Evolutionary conservation across 164 flowering plant species (phyloP).

Genomic region (Umbellularia californica): DNA sequence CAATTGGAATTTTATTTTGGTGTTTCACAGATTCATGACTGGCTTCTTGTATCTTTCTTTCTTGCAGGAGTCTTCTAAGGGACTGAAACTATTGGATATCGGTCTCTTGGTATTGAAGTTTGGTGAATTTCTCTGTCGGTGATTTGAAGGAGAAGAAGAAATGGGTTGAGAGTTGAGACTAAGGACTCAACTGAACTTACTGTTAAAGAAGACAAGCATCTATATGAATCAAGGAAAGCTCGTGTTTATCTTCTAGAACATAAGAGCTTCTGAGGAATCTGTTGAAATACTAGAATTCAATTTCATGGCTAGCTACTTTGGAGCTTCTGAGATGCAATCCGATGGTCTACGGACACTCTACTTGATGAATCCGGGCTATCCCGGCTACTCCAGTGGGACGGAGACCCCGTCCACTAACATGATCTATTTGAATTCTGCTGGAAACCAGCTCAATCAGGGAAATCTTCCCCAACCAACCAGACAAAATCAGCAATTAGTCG

Average conservation of each 20-base stretch:
- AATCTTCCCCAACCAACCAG: constrained; percentile 18
- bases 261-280: neutral
- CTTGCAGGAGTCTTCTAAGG: constrained; percentile 23
- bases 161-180: constrained; percentile 29
- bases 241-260: neutral
- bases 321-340: constrained; percentile 69
- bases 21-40: neutral
- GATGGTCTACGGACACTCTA: constrained; percentile 82
- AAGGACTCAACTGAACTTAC: neutral
- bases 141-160: neutral
- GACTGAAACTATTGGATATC: neutral
- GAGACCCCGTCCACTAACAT: constrained; percentile 31
- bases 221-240: neutral
- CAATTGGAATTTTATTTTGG: too few species aligned
- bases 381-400: constrained; percentile 55
- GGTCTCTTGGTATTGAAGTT: neutral
- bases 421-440: constrained; percentile 48
- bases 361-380: constrained; percentile 84
- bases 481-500: constrained; percentile 52
- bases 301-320: constrained; percentile 79
- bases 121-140: neutral
- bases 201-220: neutral
- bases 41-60: constrained; percentile 9
- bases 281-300: neutral
- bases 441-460: constrained; percentile 17